Conservation (phyloP, 805 yeast genomes). For the Teunomyces funiuensis region DNA sequence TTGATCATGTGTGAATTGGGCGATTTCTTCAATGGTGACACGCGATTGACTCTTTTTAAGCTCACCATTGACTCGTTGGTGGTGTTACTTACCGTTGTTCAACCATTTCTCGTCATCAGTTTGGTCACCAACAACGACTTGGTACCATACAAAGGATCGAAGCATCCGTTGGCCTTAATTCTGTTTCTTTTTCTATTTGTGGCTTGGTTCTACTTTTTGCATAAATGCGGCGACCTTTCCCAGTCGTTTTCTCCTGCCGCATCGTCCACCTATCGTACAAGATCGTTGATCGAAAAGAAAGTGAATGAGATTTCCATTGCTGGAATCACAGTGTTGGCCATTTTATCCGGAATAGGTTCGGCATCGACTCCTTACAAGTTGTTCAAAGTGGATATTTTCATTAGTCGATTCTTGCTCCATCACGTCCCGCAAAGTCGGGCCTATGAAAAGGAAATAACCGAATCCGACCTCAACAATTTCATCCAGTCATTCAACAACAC, state of each 20-base stretch:
- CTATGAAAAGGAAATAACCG: constrained; percentile 20
- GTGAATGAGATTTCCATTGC: constrained; percentile 46
- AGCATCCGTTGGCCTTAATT: constrained; percentile 6
- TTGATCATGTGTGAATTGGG: constrained; percentile 39
- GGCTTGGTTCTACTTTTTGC: constrained; percentile 35
- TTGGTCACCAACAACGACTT: constrained; percentile 29
- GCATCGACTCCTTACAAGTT: constrained; percentile 43
- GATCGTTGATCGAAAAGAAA: constrained; percentile 39
- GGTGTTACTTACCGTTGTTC: constrained; percentile 38
- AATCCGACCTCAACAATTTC: constrained; percentile 31
- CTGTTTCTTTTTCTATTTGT: constrained; percentile 13
- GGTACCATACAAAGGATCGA: constrained; percentile 14
- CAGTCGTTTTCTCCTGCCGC: constrained; percentile 21
- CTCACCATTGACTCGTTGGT: constrained; percentile 39
- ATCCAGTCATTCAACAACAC: constrained; percentile 45
- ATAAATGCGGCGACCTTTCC: constrained; percentile 34
- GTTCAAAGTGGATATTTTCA: constrained; percentile 12
- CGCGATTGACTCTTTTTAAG: constrained; percentile 37
- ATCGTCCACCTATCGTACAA: constrained; percentile 14
- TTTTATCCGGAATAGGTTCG: constrained; percentile 54
- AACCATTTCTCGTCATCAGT: constrained; percentile 42
- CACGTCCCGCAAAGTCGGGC: constrained; percentile 6
- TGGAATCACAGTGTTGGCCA: constrained; percentile 51
- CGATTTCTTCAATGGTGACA: constrained; percentile 19
- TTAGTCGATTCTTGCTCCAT: constrained; percentile 1